Conservation (phyloP, 179 eudicot species). For the Pouteria campechiana region DNA sequence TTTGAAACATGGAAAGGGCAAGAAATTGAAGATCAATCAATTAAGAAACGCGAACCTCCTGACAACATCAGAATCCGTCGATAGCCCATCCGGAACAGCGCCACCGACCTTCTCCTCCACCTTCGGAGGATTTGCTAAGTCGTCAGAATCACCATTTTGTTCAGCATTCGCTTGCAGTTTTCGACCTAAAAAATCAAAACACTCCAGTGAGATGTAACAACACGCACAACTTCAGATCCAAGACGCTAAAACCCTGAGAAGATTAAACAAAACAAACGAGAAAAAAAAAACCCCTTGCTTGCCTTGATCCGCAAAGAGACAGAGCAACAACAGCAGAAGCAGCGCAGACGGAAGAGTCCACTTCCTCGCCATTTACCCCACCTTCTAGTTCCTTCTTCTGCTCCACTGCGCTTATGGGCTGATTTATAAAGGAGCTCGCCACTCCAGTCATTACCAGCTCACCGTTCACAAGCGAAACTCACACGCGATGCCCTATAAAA, state of each 20-base stretch:
- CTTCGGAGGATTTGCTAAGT: conserved; percentile 68
- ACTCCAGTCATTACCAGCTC: background rate
- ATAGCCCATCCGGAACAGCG: conserved; percentile 77
- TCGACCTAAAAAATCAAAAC: conserved; percentile 33
- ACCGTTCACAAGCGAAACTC: too few species aligned
- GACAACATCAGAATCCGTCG: conserved; percentile 88
- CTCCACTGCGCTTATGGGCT: background rate
- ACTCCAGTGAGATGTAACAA: background rate
- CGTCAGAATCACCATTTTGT: conserved; percentile 67
- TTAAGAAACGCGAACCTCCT: conserved; percentile 33
- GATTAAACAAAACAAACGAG: background rate
- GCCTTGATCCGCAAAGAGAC: conserved; percentile 88
- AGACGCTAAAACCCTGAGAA: background rate
- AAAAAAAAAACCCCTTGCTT: background rate
- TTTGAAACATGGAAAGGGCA: background rate
- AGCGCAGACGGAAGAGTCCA: conserved; percentile 78
- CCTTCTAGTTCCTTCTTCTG: conserved; percentile 21
- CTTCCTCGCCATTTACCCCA: conserved; percentile 41
- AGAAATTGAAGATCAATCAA: background rate
- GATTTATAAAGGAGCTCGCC: background rate
- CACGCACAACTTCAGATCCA: background rate
- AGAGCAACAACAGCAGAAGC: conserved; percentile 58
- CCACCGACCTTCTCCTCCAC: conserved; percentile 87
- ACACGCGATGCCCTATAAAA: too few species aligned
- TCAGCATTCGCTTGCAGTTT: conserved; percentile 75